phyloP scores from a whole-genome alignment of 805 yeast genomes.

The Candida taoyuanica region DNA sequence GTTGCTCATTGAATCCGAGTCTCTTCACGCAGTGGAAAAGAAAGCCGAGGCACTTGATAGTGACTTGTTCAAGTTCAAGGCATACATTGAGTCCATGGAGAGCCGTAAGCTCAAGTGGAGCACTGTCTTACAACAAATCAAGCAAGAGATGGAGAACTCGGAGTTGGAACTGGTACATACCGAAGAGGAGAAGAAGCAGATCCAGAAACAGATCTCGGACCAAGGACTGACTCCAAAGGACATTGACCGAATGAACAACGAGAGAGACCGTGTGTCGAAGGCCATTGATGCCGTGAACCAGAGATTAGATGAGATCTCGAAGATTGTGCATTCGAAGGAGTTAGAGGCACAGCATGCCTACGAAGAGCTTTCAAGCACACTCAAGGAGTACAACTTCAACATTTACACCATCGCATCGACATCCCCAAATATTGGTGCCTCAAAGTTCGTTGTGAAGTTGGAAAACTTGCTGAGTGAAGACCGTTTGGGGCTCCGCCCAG shows the following conservation, averaged over 20 bases:
- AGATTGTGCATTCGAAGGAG: conserved; percentile 45
- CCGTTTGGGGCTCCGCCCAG: conserved; percentile 42
- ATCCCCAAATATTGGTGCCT: conserved; percentile 24
- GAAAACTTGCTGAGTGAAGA: conserved; percentile 37
- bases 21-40: conserved; percentile 47
- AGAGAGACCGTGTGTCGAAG: conserved; percentile 54
- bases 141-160: conserved; percentile 45
- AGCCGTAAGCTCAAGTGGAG: conserved; percentile 65
- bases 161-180: conserved; percentile 38
- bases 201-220: conserved; percentile 40
- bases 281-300: conserved; percentile 43
- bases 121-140: conserved; percentile 49
- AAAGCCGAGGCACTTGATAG: conserved; percentile 61
- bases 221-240: conserved; percentile 60
- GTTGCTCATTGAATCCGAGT: conserved; percentile 40
- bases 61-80: conserved; percentile 65
- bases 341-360: conserved; percentile 43
- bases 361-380: conserved; percentile 46
- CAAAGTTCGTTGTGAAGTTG: conserved; percentile 38
- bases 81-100: conserved; percentile 66
- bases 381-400: conserved; percentile 52
- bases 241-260: conserved; percentile 58
- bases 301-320: conserved; percentile 43
- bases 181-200: conserved; percentile 37
- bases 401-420: conserved; percentile 44